Evolutionary conservation across 2,329 filamentous ascomycete species (phyloP).

Genomic region (Nemania diffusa): DNA sequence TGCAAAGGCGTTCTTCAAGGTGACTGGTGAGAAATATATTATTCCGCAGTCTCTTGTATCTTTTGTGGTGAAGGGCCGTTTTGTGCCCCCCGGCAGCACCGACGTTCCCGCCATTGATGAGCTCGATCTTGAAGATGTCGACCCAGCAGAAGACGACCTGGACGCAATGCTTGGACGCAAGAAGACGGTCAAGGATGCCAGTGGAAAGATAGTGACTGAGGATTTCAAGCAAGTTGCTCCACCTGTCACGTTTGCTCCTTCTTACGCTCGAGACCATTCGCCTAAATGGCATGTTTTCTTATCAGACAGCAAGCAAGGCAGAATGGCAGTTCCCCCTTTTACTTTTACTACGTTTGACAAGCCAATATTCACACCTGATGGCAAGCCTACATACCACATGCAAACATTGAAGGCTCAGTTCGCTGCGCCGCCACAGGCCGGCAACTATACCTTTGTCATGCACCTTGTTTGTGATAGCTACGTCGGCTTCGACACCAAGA

Average conservation of each 20-base stretch:
- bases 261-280: constrained; percentile 87
- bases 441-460: constrained; percentile 94
- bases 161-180: constrained; percentile 84
- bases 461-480: constrained; percentile 95
- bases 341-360: constrained; percentile 94
- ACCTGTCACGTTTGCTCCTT: constrained; percentile 89
- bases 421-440: constrained; percentile 89
- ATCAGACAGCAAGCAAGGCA: constrained; percentile 91
- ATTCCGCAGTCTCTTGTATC: constrained; percentile 93
- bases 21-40: constrained; percentile 91
- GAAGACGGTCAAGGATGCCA: constrained; percentile 70
- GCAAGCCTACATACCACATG: constrained; percentile 91
- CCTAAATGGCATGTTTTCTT: constrained; percentile 96
- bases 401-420: constrained; percentile 98
- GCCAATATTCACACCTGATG: constrained; percentile 81
- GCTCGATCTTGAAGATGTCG: constrained; percentile 86
- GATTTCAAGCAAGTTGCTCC: constrained; percentile 76
- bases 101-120: constrained; percentile 79
- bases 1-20: constrained; percentile 97
- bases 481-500: constrained; percentile 90
- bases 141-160: constrained; percentile 91
- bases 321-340: constrained; percentile 96
- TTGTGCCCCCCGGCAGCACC: constrained; percentile 85
- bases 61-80: constrained; percentile 92
- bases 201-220: constrained; percentile 66